phyloP scores from a whole-genome alignment of 1,284 basidiomycete species.

The Schizophyllum commune region DNA sequence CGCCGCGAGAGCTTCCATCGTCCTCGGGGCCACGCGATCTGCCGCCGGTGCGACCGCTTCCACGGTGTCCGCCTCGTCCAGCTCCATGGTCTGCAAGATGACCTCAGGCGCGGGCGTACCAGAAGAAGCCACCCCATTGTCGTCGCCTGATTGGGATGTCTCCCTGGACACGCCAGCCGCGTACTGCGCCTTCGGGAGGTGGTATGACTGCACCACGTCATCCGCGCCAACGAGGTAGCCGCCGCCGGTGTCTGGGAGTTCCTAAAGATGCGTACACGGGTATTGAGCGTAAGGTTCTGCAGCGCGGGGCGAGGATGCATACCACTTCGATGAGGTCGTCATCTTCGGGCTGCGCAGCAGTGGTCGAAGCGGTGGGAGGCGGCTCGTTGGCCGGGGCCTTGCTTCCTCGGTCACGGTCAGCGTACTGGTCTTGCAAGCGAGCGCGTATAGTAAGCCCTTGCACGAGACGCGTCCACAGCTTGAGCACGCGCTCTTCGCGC shows the following conservation, averaged over 20 bases:
- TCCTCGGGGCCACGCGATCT: slow-evolving; percentile 35
- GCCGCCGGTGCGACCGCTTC: slow-evolving; percentile 20
- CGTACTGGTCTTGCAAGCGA: slow-evolving; percentile 80
- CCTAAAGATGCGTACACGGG: slow-evolving; percentile 2
- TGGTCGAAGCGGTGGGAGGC: background rate
- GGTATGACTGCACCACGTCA: slow-evolving; percentile 63
- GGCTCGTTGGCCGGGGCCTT: background rate
- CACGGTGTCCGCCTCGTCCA: slow-evolving; percentile 24
- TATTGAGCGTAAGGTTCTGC: background rate
- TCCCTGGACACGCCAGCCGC: slow-evolving; percentile 5
- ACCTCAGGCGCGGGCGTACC: slow-evolving; percentile 12
- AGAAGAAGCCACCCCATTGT: slow-evolving; percentile 17
- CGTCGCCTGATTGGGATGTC: slow-evolving; percentile 6
- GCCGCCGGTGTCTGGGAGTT: slow-evolving; percentile 29
- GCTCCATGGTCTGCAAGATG: slow-evolving; percentile 23
- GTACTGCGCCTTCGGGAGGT: slow-evolving; percentile 48
- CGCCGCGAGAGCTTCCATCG: slow-evolving; percentile 63
- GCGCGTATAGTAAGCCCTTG: slow-evolving; percentile 83
- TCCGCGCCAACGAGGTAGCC: slow-evolving; percentile 67
- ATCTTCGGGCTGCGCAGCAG: background rate
- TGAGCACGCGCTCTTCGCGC: slow-evolving; percentile 74
- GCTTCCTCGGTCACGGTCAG: slow-evolving; percentile 6
- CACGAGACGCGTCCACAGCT: slow-evolving; percentile 85
- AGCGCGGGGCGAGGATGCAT: background rate
- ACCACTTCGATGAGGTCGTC: background rate